phyloP scores from a whole-genome alignment of 2,329 filamentous ascomycete species.

The Talaromyces funiculosus region DNA sequence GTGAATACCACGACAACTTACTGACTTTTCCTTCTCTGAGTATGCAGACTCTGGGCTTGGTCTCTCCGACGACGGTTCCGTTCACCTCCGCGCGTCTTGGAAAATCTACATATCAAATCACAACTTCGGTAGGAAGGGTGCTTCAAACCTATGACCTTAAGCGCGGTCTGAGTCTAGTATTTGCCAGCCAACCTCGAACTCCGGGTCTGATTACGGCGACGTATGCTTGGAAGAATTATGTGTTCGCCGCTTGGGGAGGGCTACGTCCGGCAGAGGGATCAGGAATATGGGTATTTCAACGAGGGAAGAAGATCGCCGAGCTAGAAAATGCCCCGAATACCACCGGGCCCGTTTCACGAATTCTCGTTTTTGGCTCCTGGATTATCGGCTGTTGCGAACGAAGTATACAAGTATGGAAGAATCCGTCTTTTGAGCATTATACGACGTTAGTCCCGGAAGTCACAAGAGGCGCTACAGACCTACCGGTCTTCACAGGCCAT shows the following conservation, averaged over 20 bases:
- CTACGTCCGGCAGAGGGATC: constrained; percentile 34
- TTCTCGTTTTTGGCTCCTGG: constrained; percentile 86
- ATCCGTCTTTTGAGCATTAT: constrained; percentile 76
- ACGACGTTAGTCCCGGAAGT: constrained; percentile 63
- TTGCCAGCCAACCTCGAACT: constrained; percentile 86
- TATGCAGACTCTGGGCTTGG: constrained; percentile 76
- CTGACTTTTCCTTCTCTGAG: not conserved
- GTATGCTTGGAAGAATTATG: constrained; percentile 75
- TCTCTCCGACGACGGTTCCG: constrained; percentile 83
- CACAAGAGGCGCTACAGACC: constrained; percentile 44
- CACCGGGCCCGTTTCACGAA: constrained; percentile 65
- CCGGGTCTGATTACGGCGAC: constrained; percentile 81
- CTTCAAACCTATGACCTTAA: constrained; percentile 95
- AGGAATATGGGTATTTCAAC: constrained; percentile 86
- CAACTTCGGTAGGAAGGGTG: constrained; percentile 82
- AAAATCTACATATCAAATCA: constrained; percentile 95
- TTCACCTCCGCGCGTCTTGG: constrained; percentile 86
- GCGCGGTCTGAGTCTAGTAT: constrained; percentile 83
- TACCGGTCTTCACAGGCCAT: constrained; percentile 67
- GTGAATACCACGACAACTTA: not conserved
- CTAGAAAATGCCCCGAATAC: constrained; percentile 60
- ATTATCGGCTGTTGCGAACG: constrained; percentile 72
- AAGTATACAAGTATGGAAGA: constrained; percentile 85
- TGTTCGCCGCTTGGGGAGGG: constrained; percentile 87
- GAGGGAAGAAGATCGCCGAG: constrained; percentile 77